Evolutionary conservation across 768 basidiomycete genomes (phyloP).

Genomic region (Phlebiopsis gigantea): DNA sequence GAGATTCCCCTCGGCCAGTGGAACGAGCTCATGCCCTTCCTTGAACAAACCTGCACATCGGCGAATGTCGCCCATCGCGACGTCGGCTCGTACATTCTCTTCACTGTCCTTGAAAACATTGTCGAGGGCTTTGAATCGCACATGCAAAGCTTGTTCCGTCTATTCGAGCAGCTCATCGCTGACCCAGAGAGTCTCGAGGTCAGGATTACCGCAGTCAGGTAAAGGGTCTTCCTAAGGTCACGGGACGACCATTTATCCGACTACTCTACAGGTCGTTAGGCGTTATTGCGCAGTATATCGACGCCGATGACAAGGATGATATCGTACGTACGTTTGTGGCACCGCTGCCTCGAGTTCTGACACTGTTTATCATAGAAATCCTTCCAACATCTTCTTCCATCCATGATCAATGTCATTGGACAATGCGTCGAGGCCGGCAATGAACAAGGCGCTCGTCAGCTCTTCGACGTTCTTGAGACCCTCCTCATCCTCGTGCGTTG

Average conservation of each 20-base stretch:
- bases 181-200: conserved; percentile 91
- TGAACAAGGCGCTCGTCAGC: conserved; percentile 76
- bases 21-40: conserved; percentile 84
- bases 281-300: conserved; percentile 89
- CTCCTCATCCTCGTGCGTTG: conserved; percentile 79
- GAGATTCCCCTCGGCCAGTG: conserved; percentile 79
- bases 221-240: conserved; percentile 16
- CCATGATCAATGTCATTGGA: conserved; percentile 85
- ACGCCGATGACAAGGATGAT: conserved; percentile 78
- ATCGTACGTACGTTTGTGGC: conserved; percentile 56
- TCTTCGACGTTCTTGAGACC: conserved; percentile 95
- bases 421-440: conserved; percentile 76
- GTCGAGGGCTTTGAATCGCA: conserved; percentile 85
- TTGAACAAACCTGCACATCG: conserved; percentile 73
- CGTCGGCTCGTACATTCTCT: conserved; percentile 86
- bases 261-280: conserved; percentile 62
- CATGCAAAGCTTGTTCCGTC: conserved; percentile 66
- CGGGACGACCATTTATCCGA: conserved; percentile 1
- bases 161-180: conserved; percentile 65
- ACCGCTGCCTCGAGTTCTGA: neutral
- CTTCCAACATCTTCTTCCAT: conserved; percentile 82
- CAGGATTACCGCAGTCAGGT: conserved; percentile 85
- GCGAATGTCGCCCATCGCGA: conserved; percentile 73
- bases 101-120: conserved; percentile 87
- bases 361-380: conserved; percentile 49